These are phyloP conservation scores for Helichrysum umbraculigerum DNA, from an alignment of 129 eudicot genomes.

Conservation along the genomic window DNA sequence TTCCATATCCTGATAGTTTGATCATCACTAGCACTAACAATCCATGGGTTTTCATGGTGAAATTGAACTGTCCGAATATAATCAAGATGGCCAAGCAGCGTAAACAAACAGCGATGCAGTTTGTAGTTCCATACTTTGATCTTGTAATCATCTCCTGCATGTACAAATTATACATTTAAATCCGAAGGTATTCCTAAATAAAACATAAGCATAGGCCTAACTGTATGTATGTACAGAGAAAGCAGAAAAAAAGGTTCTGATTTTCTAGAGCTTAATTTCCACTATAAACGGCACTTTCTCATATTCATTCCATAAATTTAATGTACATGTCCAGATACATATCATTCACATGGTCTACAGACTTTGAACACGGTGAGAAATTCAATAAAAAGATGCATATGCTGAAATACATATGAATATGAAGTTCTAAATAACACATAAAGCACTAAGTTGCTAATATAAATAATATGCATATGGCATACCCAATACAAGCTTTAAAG, in stretches of 20 bases:
- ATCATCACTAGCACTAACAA: conserved; percentile 92
- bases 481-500: no score
- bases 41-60: conserved; percentile 89
- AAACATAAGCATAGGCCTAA: neutral
- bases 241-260: neutral
- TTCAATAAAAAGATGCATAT: no score
- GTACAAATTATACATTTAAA: conserved; percentile 19
- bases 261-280: conserved; percentile 1
- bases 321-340: conserved; percentile 18
- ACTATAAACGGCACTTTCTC: conserved; percentile 20
- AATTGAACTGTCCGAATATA: conserved; percentile 83
- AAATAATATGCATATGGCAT: no score
- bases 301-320: conserved; percentile 22
- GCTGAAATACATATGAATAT: no score
- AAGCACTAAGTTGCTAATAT: no score
- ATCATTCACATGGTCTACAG: conserved; percentile 4
- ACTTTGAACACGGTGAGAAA: neutral
- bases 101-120: conserved; percentile 79
- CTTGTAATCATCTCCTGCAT: conserved; percentile 87
- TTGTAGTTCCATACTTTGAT: conserved; percentile 91
- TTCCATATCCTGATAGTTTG: conserved; percentile 90
- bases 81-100: conserved; percentile 86
- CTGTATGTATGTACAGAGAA: neutral
- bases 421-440: no score
- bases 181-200: conserved; percentile 12